A percentile compares a stretch with the other conserved stretches of the same genome.
Conservation (phyloP, 345 rosid genomes). For the Excoecaria agallocha region DNA sequence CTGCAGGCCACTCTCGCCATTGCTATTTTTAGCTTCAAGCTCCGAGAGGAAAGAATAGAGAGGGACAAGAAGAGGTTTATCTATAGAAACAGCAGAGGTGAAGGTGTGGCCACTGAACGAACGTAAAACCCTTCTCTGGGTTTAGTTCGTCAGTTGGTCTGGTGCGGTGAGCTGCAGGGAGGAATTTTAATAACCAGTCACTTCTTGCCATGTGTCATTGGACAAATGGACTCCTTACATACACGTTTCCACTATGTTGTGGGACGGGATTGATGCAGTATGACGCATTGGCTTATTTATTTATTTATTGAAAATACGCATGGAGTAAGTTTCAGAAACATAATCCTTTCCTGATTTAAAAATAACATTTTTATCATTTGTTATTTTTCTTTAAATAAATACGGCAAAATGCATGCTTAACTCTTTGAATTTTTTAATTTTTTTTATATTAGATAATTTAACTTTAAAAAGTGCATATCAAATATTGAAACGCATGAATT, state of each 20-base stretch:
- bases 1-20: slow-evolving; percentile 20
- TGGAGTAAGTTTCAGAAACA: no score
- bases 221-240: neutral
- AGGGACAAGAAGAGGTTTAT: neutral
- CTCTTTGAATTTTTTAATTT: no score
- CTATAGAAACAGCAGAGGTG: neutral
- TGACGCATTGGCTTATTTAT: no score
- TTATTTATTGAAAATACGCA: no score
- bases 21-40: neutral
- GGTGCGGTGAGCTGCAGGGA: neutral
- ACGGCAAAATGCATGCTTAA: no score
- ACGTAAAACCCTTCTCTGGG: neutral
- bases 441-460: no score
- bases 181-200: neutral
- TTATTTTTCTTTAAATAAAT: no score
- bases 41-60: neutral
- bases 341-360: no score
- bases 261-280: no score
- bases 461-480: no score
- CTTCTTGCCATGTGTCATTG: neutral
- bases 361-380: no score
- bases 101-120: neutral
- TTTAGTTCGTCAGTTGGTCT: neutral
- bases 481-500: no score
- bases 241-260: neutral